A percentile compares a stretch with the other conserved stretches of the same genome.
Evolutionary conservation across 2,329 filamentous ascomycete species (phyloP).

Genomic region (Drechslerella coelobrocha): DNA sequence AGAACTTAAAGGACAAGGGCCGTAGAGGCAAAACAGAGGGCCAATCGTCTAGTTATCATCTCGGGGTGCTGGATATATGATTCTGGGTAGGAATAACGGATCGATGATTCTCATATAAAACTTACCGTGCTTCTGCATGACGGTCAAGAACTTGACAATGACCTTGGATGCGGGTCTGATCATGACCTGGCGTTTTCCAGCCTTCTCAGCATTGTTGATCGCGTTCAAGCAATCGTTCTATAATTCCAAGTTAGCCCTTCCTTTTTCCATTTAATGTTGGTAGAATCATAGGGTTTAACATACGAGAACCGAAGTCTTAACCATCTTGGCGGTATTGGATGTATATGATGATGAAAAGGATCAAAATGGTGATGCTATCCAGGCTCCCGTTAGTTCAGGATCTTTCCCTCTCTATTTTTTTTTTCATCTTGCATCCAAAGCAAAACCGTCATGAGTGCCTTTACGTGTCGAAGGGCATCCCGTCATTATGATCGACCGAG

Average conservation of each 20-base stretch:
- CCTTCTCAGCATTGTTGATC: slow-evolving; percentile 99
- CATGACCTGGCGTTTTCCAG: slow-evolving; percentile 98
- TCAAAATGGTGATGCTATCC: slow-evolving; percentile 21
- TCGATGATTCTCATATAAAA: slow-evolving; percentile 55
- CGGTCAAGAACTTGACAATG: slow-evolving; percentile 98
- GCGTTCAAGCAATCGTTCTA: slow-evolving; percentile 92
- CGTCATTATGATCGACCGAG: slow-evolving; percentile 38
- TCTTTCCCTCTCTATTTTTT: slow-evolving; percentile 31
- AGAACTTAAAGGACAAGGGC: slow-evolving; percentile 99
- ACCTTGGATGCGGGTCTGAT: slow-evolving; percentile 99
- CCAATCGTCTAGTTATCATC: slow-evolving; percentile 99
- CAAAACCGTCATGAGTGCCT: slow-evolving; percentile 52
- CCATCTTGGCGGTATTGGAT: slow-evolving; percentile 80
- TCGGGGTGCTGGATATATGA: slow-evolving; percentile 63
- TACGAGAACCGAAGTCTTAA: slow-evolving; percentile 92
- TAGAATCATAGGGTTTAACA: background rate
- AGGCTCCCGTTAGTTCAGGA: slow-evolving; percentile 46
- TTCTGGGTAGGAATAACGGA: slow-evolving; percentile 29
- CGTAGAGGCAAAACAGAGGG: slow-evolving; percentile 75
- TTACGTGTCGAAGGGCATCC: slow-evolving; percentile 49
- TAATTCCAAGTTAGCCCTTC: background rate
- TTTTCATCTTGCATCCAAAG: slow-evolving; percentile 28
- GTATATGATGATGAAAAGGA: slow-evolving; percentile 32
- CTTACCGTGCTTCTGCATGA: slow-evolving; percentile 99
- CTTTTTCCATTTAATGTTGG: background rate